Percentiles rank a stretch among this genome's conserved stretches.
Conservation (phyloP, 169 alveolate genomes). For the Cryptosporidium meleagridis region DNA sequence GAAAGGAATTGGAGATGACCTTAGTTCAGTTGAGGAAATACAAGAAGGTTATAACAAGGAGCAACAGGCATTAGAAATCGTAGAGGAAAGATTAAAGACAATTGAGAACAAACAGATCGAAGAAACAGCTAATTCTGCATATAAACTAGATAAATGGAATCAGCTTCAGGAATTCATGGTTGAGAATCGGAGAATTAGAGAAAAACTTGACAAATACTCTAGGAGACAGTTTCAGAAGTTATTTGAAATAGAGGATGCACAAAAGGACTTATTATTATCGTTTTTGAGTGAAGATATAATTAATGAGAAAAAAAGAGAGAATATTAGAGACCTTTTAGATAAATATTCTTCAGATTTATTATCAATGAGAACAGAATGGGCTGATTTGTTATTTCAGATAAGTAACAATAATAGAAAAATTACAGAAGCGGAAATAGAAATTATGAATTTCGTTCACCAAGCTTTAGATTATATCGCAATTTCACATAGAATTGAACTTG, state of each 20-base stretch:
- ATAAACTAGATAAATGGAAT: conserved; percentile 63
- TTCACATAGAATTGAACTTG: conserved; percentile 62
- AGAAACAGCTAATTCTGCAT: conserved; percentile 4
- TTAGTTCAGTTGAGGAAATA: background rate
- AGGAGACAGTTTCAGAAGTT: conserved; percentile 42
- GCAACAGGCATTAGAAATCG: conserved; percentile 44
- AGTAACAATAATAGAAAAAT: conserved; percentile 61
- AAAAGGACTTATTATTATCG: conserved; percentile 5
- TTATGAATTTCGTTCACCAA: conserved; percentile 54
- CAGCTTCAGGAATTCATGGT: conserved; percentile 25
- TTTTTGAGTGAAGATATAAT: background rate
- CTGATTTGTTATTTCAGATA: conserved; percentile 47
- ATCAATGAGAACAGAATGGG: conserved; percentile 72
- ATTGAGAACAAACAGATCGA: conserved; percentile 45
- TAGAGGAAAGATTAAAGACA: conserved; percentile 42
- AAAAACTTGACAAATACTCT: conserved; percentile 54
- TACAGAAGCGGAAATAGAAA: conserved; percentile 55
- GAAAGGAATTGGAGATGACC: background rate
- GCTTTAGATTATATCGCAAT: conserved; percentile 68
- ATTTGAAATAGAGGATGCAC: conserved; percentile 44
- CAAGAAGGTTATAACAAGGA: conserved; percentile 11
- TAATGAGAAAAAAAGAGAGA: conserved; percentile 15
- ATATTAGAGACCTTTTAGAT: conserved; percentile 32
- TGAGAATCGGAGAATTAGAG: conserved; percentile 56
- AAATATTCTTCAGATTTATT: conserved; percentile 52